Conservation (phyloP, 2,329 filamentous ascomycete species). For the Aspergillus hiratsukae region DNA sequence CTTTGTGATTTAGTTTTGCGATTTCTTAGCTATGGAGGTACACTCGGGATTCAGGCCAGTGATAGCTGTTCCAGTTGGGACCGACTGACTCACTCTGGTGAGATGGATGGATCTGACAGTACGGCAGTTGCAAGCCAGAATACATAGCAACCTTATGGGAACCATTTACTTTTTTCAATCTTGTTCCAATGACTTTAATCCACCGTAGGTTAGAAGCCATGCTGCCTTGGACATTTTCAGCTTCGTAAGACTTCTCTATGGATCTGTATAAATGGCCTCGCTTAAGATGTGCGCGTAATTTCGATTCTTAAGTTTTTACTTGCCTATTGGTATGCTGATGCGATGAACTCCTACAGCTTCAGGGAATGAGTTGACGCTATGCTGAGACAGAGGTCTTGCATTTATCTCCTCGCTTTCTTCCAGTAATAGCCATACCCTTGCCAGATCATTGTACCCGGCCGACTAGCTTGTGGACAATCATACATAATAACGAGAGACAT, state of each 20-base stretch:
- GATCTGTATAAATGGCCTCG: neutral
- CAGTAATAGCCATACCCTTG: neutral
- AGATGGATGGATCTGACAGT: slow-evolving; percentile 7
- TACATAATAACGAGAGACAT: neutral
- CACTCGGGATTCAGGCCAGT: slow-evolving; percentile 1
- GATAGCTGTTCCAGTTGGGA: slow-evolving; percentile 7
- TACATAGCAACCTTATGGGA: neutral
- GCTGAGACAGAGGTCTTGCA: neutral
- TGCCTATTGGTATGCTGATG: neutral
- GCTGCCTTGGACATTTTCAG: neutral
- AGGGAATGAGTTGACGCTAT: neutral
- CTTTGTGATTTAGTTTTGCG: neutral
- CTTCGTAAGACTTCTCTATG: neutral
- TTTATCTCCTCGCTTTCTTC: neutral
- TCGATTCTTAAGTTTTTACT: neutral
- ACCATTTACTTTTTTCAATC: neutral
- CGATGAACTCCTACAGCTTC: neutral
- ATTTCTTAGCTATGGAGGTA: neutral
- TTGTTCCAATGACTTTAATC: neutral
- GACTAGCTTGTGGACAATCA: neutral
- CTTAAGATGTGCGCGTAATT: neutral
- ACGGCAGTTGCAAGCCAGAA: slow-evolving; percentile 7
- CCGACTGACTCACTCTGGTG: slow-evolving; percentile 1
- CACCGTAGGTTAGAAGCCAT: neutral
- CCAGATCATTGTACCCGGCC: too few relatives aligned